Conservation (phyloP, 257 asterid species). For the Fraxinus anomala region DNA sequence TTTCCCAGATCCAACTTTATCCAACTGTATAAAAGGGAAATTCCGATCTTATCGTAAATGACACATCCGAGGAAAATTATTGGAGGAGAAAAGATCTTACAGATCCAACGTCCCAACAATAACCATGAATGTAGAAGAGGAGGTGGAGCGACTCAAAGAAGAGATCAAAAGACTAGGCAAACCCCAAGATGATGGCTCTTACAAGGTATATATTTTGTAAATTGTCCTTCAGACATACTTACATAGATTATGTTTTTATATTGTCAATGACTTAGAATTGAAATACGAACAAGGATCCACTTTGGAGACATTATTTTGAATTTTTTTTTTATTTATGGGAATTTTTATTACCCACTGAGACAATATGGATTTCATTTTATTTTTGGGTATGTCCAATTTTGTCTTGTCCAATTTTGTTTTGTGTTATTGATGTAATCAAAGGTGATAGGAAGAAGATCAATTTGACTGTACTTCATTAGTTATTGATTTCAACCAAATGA, state of each 20-base stretch:
- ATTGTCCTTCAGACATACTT: background rate
- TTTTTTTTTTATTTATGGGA: background rate
- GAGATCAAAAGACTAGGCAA: slow-evolving; percentile 87
- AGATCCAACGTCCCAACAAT: background rate
- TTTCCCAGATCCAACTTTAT: too few relatives aligned
- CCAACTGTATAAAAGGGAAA: too few relatives aligned
- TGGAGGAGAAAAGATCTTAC: too few relatives aligned
- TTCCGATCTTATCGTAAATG: too few relatives aligned
- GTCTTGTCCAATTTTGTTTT: background rate
- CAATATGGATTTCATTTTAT: too few relatives aligned
- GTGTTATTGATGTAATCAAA: background rate
- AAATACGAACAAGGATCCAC: background rate
- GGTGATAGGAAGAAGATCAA: background rate
- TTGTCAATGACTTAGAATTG: background rate
- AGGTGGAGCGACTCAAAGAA: slow-evolving; percentile 71
- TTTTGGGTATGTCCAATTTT: background rate
- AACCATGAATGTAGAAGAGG: slow-evolving; percentile 90
- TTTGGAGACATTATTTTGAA: background rate
- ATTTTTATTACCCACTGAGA: background rate
- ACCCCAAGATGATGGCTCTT: slow-evolving; percentile 81
- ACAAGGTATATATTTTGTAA: slow-evolving; percentile 50
- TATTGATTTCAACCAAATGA: background rate
- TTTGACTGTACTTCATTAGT: background rate
- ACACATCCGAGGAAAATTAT: too few relatives aligned
- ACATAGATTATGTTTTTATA: background rate